Evolutionary conservation across 352 stramenopile genomes (phyloP).

Genomic region (Thalassiosira pacifica): DNA sequence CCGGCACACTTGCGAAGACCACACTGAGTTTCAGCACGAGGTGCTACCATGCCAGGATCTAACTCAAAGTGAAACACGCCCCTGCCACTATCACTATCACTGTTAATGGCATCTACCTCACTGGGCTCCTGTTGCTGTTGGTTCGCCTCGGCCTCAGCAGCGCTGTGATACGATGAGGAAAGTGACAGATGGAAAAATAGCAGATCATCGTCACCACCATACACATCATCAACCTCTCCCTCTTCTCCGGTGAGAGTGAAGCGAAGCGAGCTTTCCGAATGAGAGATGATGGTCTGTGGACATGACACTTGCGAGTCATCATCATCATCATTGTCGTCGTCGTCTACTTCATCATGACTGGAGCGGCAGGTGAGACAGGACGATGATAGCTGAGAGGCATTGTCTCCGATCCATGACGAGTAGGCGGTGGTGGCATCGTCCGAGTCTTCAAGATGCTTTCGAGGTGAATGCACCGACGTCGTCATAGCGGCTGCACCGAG

Average conservation of each 20-base stretch:
- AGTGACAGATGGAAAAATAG: neutral
- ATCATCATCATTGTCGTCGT: neutral
- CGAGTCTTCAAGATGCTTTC: too few relatives aligned
- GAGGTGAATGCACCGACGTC: too few relatives aligned
- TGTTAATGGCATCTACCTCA: neutral
- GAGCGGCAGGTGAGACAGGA: constrained; percentile 17
- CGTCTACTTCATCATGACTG: neutral
- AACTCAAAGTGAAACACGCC: neutral
- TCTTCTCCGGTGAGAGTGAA: neutral
- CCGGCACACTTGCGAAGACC: neutral
- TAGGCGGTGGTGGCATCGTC: constrained; percentile 19
- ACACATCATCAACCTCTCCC: neutral
- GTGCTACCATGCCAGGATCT: neutral
- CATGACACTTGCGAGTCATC: neutral
- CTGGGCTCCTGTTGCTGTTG: neutral
- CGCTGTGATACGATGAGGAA: neutral
- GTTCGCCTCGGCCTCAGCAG: neutral
- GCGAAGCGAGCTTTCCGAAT: neutral
- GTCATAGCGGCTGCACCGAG: too few relatives aligned
- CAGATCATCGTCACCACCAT: neutral
- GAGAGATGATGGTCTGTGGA: neutral
- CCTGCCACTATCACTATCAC: too few relatives aligned
- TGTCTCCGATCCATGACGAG: constrained; percentile 26
- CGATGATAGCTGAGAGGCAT: constrained; percentile 9
- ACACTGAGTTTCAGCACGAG: neutral